These are phyloP conservation scores for Medicago arabica DNA, from an alignment of 306 rosid species.

Conservation along the genomic window DNA sequence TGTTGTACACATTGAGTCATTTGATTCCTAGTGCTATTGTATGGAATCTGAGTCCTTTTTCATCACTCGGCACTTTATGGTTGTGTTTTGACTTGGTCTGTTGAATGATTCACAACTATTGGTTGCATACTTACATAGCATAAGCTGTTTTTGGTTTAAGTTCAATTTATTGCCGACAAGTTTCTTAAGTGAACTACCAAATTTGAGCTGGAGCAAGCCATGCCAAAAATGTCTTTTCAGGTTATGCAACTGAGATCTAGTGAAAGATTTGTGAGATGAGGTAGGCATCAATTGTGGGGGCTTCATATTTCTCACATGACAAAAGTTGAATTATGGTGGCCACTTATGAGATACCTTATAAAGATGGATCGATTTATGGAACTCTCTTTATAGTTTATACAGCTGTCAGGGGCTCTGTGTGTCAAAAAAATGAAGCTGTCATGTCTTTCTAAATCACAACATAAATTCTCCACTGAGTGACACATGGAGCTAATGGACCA, in stretches of 20 bases:
- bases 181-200: conserved; percentile 10
- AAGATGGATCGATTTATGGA: conserved; percentile 23
- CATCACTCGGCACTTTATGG: conserved; percentile 32
- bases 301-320: conserved; percentile 9
- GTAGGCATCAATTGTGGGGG: conserved; percentile 27
- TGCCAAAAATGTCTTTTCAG: conserved; percentile 2
- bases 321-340: conserved; percentile 4
- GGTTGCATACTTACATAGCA: not conserved
- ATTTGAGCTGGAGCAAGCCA: conserved; percentile 5
- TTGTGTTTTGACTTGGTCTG: conserved; percentile 32
- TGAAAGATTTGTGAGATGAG: conserved; percentile 19
- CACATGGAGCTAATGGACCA: conserved; percentile 37
- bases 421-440: conserved; percentile 34
- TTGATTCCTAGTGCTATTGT: conserved; percentile 39
- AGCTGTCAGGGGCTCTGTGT: conserved; percentile 40
- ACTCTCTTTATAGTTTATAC: not conserved
- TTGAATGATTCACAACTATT: conserved; percentile 3
- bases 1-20: conserved; percentile 37
- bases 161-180: conserved; percentile 8
- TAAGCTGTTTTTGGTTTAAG: too few relatives aligned
- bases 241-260: not conserved
- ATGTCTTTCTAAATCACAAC: conserved; percentile 27
- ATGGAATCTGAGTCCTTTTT: conserved; percentile 42
- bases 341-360: conserved; percentile 14
- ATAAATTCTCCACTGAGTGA: conserved; percentile 34